Evolutionary conservation across 768 basidiomycete genomes (phyloP).

Genomic region (Termitomyces sp.): DNA sequence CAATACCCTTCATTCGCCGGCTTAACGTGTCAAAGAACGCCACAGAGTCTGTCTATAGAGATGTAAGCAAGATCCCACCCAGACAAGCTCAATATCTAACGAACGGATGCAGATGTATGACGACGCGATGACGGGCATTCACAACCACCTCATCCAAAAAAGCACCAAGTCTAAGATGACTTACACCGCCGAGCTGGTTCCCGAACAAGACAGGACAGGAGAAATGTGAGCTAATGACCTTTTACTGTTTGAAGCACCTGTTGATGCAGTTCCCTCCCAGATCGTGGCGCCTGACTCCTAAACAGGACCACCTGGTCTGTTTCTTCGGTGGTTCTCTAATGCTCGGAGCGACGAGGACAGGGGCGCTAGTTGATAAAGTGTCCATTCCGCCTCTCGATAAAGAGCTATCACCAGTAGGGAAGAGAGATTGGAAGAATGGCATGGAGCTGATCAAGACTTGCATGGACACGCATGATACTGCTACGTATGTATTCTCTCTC

Average conservation of each 20-base stretch:
- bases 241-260: background rate
- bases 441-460: slow-evolving; percentile 84
- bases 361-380: slow-evolving; percentile 49
- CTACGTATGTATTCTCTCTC: slow-evolving; percentile 56
- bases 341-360: slow-evolving; percentile 78
- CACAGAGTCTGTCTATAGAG: slow-evolving; percentile 73
- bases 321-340: slow-evolving; percentile 92
- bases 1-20: background rate
- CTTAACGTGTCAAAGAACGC: slow-evolving; percentile 46
- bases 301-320: slow-evolving; percentile 96
- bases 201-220: slow-evolving; percentile 42
- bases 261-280: slow-evolving; percentile 33
- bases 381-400: slow-evolving; percentile 67
- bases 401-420: slow-evolving; percentile 59
- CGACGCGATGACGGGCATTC: slow-evolving; percentile 80
- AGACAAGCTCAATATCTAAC: background rate
- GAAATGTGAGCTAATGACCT: slow-evolving; percentile 31
- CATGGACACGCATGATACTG: slow-evolving; percentile 80
- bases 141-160: slow-evolving; percentile 67
- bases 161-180: slow-evolving; percentile 58
- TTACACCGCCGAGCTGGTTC: slow-evolving; percentile 83
- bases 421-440: slow-evolving; percentile 82
- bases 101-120: slow-evolving; percentile 75
- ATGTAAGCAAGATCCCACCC: slow-evolving; percentile 37
- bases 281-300: slow-evolving; percentile 73